These are phyloP conservation scores for Athelia sp. DNA, from an alignment of 1,284 basidiomycete genomes.

Conservation along the genomic window DNA sequence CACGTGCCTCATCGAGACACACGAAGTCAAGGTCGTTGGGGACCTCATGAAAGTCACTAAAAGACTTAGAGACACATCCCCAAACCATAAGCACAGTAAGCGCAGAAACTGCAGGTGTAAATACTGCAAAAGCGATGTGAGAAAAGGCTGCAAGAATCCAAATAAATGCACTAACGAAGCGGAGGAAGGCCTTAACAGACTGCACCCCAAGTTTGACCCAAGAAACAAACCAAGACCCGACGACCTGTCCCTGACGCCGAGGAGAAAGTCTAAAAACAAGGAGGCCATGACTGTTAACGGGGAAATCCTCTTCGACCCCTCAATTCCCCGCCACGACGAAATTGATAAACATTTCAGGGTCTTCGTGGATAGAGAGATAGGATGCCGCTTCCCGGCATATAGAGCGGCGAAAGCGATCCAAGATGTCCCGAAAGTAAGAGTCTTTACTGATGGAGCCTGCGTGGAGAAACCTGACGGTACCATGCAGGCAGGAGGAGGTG, in stretches of 20 bases:
- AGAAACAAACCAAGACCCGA: background rate
- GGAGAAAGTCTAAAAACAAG: background rate
- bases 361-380: background rate
- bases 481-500: constrained; percentile 9
- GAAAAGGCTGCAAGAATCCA: background rate
- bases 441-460: constrained; percentile 15
- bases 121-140: background rate
- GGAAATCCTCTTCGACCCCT: background rate
- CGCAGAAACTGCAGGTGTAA: background rate
- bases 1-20: background rate
- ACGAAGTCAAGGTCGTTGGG: background rate
- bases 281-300: background rate
- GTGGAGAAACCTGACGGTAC: constrained; percentile 7
- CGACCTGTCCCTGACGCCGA: background rate
- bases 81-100: background rate
- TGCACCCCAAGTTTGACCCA: background rate
- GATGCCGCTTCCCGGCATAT: background rate
- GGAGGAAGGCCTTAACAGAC: background rate
- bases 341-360: background rate
- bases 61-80: background rate
- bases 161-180: background rate
- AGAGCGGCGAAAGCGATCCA: background rate
- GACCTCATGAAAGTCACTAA: background rate
- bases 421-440: background rate
- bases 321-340: background rate